These are phyloP conservation scores for Monascus purpureus DNA, from an alignment of 495 filamentous ascomycete genomes.

Conservation along the genomic window DNA sequence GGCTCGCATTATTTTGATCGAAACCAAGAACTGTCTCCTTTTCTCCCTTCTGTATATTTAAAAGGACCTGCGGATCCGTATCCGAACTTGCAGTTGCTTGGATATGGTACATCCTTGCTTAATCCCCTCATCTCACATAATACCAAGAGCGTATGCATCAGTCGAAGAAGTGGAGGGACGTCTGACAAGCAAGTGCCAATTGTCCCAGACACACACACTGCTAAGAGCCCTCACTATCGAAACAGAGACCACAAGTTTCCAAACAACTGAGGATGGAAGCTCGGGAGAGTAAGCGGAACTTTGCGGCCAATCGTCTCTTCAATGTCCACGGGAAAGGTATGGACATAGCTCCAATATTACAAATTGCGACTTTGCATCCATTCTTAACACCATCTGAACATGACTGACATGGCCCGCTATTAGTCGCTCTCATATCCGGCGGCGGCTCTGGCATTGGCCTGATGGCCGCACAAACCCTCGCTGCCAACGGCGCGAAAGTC, in stretches of 20 bases:
- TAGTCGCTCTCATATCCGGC: constrained; percentile 32
- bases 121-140: too few species aligned
- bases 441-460: constrained; percentile 23
- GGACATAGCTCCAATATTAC: neutral
- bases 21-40: too few species aligned
- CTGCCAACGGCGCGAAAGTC: constrained; percentile 35
- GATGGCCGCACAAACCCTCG: constrained; percentile 33
- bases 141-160: too few species aligned
- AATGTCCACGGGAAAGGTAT: constrained; percentile 30
- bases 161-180: too few species aligned
- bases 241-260: neutral
- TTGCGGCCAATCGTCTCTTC: constrained; percentile 30
- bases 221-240: neutral
- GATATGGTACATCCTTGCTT: too few species aligned
- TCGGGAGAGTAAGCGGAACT: neutral
- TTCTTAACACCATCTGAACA: neutral
- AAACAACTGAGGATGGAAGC: neutral
- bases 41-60: too few species aligned
- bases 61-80: too few species aligned
- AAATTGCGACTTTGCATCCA: neutral
- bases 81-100: too few species aligned
- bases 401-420: neutral
- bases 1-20: too few species aligned
- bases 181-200: too few species aligned
- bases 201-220: too few species aligned